Conservation (phyloP, 176 grass and related monocot genomes). For the Triticum aestivum region IWGSC_CS_RefSeq_v2.1 NC_057807.1:662101184-662101683, state of each 20-base stretch:
- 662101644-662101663: no score
- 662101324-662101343: background rate
- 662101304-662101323: background rate
- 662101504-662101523: no score
- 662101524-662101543: background rate
- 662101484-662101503: background rate
- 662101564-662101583: no score
- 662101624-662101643: no score
- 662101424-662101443: background rate
- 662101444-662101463: background rate
- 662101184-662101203: background rate
- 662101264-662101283: background rate
- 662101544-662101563: no score
- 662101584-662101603: no score
- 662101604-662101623: no score
- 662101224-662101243: conserved; percentile 4
- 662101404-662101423: background rate
- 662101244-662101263: background rate
- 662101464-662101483: background rate
- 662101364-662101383: background rate
- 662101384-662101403: background rate
- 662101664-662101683: no score
- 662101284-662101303: background rate
- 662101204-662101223: background rate
- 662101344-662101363: background rate